Evolutionary conservation across 257 asterid genomes (phyloP).

Genomic region (Solanum lycopersicoides): DNA sequence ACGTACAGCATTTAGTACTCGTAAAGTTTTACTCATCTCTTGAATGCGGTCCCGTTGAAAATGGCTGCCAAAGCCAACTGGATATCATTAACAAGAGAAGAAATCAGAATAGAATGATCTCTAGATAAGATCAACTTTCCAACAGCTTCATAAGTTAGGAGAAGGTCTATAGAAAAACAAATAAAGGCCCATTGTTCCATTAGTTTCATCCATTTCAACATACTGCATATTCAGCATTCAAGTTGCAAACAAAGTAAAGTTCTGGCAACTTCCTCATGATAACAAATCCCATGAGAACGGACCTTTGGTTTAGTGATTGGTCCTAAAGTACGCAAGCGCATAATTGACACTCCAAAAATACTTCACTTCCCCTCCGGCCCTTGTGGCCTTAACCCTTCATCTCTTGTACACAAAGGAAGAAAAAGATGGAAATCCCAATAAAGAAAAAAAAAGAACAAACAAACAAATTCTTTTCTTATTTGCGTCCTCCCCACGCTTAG

Average conservation of each 20-base stretch:
- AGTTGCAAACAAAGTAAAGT: neutral
- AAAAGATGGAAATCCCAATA: neutral
- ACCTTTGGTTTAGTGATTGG: neutral
- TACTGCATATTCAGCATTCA: neutral
- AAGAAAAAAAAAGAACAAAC: neutral
- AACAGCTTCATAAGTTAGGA: neutral
- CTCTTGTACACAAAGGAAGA: neutral
- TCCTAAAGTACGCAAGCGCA: neutral
- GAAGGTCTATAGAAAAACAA: neutral
- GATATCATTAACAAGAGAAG: slow-evolving; percentile 65
- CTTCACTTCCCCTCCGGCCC: neutral
- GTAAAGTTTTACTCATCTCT: slow-evolving; percentile 75
- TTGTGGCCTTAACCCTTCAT: neutral
- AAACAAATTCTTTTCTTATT: neutral
- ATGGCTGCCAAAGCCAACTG: slow-evolving; percentile 95
- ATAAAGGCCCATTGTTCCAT: neutral
- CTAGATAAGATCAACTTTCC: slow-evolving; percentile 9
- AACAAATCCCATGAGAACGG: neutral
- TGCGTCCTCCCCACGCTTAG: neutral
- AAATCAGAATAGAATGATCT: slow-evolving; percentile 44
- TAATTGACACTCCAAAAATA: neutral
- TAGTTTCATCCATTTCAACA: neutral
- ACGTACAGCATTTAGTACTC: slow-evolving; percentile 88
- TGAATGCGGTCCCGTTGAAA: slow-evolving; percentile 77
- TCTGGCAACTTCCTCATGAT: neutral